A percentile compares a stretch with the other conserved stretches of the same genome.
These are phyloP conservation scores for Taiwanofungus camphoratus DNA, from an alignment of 1,284 basidiomycete species.

Conservation along the genomic window DNA sequence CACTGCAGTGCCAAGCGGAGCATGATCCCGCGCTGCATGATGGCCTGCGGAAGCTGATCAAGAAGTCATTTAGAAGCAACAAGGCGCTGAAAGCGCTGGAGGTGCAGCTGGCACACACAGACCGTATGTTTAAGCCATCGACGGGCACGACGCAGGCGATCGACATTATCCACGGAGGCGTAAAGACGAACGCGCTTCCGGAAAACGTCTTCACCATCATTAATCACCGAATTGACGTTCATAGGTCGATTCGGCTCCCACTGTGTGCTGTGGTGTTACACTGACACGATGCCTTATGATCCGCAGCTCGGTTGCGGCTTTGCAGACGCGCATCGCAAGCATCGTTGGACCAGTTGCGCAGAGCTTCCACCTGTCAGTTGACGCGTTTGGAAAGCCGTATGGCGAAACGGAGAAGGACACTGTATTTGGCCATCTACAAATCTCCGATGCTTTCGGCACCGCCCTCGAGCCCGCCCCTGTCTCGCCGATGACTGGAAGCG, in stretches of 20 bases:
- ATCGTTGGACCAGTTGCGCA: slow-evolving; percentile 38
- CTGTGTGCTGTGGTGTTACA: slow-evolving; percentile 4
- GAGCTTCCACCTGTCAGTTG: slow-evolving; percentile 46
- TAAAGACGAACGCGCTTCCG: slow-evolving; percentile 54
- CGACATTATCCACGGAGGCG: slow-evolving; percentile 61
- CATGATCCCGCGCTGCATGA: slow-evolving; percentile 39
- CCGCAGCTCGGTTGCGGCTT: slow-evolving; percentile 37
- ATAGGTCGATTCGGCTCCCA: slow-evolving; percentile 25
- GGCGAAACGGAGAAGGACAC: slow-evolving; percentile 13
- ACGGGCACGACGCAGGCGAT: slow-evolving; percentile 68
- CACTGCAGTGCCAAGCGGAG: slow-evolving; percentile 34
- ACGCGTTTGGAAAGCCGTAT: slow-evolving; percentile 38
- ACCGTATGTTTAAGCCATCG: slow-evolving; percentile 29
- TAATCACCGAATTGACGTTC: slow-evolving; percentile 46
- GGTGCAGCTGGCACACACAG: slow-evolving; percentile 26
- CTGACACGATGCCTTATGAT: slow-evolving; percentile 25
- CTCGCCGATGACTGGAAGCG: slow-evolving; percentile 39
- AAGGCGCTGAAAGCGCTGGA: slow-evolving; percentile 38
- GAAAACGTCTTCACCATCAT: slow-evolving; percentile 47
- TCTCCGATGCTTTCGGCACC: slow-evolving; percentile 37
- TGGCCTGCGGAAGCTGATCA: slow-evolving; percentile 32
- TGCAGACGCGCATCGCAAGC: slow-evolving; percentile 34
- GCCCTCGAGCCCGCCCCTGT: slow-evolving; percentile 49
- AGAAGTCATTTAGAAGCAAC: slow-evolving; percentile 32
- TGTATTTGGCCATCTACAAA: slow-evolving; percentile 24